phyloP scores from a whole-genome alignment of 306 rosid genomes.

The Argentina anserina region DNA sequence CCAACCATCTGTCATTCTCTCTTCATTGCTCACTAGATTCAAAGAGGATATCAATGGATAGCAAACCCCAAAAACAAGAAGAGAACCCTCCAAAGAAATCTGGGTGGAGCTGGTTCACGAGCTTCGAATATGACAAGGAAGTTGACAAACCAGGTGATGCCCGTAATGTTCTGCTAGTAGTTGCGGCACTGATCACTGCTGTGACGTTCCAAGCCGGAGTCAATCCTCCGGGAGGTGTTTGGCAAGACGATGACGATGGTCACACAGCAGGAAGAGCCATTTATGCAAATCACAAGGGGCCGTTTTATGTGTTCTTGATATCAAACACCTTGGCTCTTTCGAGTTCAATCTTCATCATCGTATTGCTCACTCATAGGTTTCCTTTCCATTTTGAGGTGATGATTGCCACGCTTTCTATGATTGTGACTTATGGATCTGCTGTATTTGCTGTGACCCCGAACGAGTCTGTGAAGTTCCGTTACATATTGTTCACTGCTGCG shows the following conservation, averaged over 20 bases:
- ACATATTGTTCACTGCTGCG: constrained; percentile 18
- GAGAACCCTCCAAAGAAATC: not conserved
- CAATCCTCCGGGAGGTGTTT: constrained; percentile 44
- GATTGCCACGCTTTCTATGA: constrained; percentile 29
- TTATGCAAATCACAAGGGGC: not conserved
- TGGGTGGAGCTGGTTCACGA: constrained; percentile 7
- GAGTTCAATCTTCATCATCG: constrained; percentile 20
- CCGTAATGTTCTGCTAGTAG: constrained; percentile 22
- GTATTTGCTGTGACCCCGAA: constrained; percentile 30
- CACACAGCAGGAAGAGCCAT: constrained; percentile 25
- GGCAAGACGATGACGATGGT: constrained; percentile 19
- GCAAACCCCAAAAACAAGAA: not conserved
- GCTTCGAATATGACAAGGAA: constrained; percentile 21
- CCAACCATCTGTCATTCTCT: not conserved
- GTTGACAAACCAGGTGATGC: constrained; percentile 10
- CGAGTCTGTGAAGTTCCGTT: constrained; percentile 15
- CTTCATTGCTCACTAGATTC: not conserved
- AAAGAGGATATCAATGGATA: not conserved
- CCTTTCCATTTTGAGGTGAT: constrained; percentile 27
- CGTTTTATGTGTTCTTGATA: constrained; percentile 28
- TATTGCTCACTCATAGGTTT: constrained; percentile 20
- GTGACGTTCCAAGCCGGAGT: constrained; percentile 43
- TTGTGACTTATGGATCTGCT: constrained; percentile 27
- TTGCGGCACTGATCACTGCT: constrained; percentile 32
- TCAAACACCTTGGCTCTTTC: constrained; percentile 35